Evolutionary conservation across 2,329 filamentous ascomycete genomes (phyloP).

Genomic region (Sodiomyces alkalinus): DNA sequence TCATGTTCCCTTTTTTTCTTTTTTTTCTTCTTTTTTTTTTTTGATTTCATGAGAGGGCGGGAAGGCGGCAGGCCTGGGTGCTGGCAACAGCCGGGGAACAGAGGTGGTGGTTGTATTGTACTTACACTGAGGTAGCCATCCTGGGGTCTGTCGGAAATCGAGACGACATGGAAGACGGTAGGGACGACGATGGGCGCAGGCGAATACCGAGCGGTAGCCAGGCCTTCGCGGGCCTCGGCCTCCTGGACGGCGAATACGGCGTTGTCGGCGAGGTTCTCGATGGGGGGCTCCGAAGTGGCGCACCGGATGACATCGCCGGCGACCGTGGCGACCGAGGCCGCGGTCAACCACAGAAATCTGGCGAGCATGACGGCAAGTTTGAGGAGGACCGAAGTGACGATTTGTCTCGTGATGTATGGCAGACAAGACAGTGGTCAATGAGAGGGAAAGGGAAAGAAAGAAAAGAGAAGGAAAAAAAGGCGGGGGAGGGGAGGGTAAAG

Average conservation of each 20-base stretch:
- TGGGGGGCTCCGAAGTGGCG: not conserved
- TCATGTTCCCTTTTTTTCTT: not conserved
- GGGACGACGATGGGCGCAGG: not conserved
- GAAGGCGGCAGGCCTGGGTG: not conserved
- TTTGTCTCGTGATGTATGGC: no score
- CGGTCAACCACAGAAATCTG: not conserved
- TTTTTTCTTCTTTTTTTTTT: no score
- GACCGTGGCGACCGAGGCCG: not conserved
- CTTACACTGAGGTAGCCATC: slow-evolving; percentile 1
- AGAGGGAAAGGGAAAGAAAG: no score
- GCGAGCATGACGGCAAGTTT: slow-evolving; percentile 1
- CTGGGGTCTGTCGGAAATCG: not conserved
- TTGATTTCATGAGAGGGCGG: not conserved
- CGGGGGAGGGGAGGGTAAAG: no score
- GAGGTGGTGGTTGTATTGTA: not conserved
- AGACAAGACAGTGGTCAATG: no score
- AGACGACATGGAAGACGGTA: not conserved
- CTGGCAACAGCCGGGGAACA: not conserved
- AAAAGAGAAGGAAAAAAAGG: no score
- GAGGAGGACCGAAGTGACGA: no score
- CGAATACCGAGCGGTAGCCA: no score
- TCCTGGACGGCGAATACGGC: slow-evolving; percentile 1
- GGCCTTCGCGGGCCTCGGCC: not conserved
- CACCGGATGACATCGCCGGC: slow-evolving; percentile 1
- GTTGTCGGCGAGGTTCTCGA: slow-evolving; percentile 1